Conservation (phyloP, 495 filamentous ascomycete species). For the Jackrogersella multiformis region DNA sequence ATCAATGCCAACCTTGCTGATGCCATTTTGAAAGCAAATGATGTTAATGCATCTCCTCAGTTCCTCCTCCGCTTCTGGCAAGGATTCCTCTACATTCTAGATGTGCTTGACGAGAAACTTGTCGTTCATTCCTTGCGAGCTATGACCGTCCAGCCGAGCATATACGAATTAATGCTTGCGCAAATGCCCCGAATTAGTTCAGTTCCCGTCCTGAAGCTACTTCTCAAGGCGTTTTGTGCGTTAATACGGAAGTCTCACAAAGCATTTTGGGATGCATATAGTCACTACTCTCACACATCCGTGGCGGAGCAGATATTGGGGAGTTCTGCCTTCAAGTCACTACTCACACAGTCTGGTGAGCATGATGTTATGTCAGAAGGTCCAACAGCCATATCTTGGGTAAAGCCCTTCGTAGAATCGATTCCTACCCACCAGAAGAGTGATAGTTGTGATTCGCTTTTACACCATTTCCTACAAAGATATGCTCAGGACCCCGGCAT, state of each 20-base stretch:
- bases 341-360: slow-evolving; percentile 66
- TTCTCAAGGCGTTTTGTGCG: slow-evolving; percentile 70
- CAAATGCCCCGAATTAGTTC: slow-evolving; percentile 70
- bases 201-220: slow-evolving; percentile 63
- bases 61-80: slow-evolving; percentile 74
- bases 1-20: slow-evolving; percentile 70
- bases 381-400: slow-evolving; percentile 71
- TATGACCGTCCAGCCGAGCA: slow-evolving; percentile 73
- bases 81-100: slow-evolving; percentile 74
- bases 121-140: slow-evolving; percentile 80
- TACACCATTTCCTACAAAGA: slow-evolving; percentile 72
- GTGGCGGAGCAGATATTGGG: slow-evolving; percentile 80
- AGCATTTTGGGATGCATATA: slow-evolving; percentile 88
- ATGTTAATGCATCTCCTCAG: slow-evolving; percentile 54
- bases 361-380: slow-evolving; percentile 65
- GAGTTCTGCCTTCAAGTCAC: slow-evolving; percentile 70
- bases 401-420: slow-evolving; percentile 76
- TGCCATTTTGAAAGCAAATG: slow-evolving; percentile 56
- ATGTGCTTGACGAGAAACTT: slow-evolving; percentile 73
- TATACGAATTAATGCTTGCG: slow-evolving; percentile 78
- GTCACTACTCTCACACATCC: slow-evolving; percentile 74
- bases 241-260: slow-evolving; percentile 76
- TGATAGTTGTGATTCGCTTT: slow-evolving; percentile 74
- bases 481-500: slow-evolving; percentile 62
- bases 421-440: slow-evolving; percentile 74